These are phyloP conservation scores for Galeopsis tetrahit DNA, from an alignment of 257 asterid species.

Conservation along the genomic window DNA sequence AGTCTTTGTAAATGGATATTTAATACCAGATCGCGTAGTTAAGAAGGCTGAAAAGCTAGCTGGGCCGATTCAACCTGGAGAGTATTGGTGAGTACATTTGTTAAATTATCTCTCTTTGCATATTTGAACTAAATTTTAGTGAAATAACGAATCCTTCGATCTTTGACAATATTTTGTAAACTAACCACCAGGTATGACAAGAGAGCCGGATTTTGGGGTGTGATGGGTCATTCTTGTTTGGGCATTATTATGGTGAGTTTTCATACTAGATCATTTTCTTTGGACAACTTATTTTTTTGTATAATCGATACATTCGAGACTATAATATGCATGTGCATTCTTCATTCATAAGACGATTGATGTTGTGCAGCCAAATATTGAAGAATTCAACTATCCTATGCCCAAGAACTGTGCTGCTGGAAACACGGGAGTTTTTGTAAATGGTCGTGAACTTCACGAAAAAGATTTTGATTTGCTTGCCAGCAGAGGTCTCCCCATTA, in stretches of 20 bases:
- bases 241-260: conserved; percentile 84
- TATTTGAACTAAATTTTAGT: conserved; percentile 18
- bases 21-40: conserved; percentile 64
- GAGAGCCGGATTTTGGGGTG: conserved; percentile 98
- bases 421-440: conserved; percentile 70
- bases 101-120: conserved; percentile 20
- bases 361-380: conserved; percentile 84
- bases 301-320: neutral
- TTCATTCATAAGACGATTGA: conserved; percentile 7
- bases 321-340: neutral
- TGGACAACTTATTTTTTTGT: neutral
- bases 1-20: conserved; percentile 73
- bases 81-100: conserved; percentile 71
- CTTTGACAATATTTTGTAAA: neutral
- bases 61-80: conserved; percentile 91
- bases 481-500: conserved; percentile 78
- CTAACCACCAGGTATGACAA: conserved; percentile 73
- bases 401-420: conserved; percentile 85
- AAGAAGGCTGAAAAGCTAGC: conserved; percentile 91
- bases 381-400: conserved; percentile 74
- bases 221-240: conserved; percentile 87
- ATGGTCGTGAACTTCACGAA: conserved; percentile 91
- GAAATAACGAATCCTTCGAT: too few species aligned
- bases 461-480: conserved; percentile 83
- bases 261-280: conserved; percentile 9